phyloP scores from a whole-genome alignment of 371 early-diverging fungal species.

The Dentiscutata heterogama region DNA sequence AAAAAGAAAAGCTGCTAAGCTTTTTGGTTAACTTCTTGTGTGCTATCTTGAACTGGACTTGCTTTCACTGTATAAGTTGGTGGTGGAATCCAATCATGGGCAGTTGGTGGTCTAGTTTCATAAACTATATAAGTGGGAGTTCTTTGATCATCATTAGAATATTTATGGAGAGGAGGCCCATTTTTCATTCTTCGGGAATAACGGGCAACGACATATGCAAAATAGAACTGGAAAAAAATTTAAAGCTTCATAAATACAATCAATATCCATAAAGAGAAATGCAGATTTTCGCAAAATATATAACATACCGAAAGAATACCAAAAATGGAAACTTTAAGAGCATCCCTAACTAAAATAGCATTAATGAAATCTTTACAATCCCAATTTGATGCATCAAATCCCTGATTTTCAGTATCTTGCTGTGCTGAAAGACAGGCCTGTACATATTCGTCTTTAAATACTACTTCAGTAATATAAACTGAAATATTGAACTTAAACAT shows the following conservation, averaged over 20 bases:
- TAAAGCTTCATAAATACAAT: not conserved
- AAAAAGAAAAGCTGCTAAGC: too few relatives aligned
- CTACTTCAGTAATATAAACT: not conserved
- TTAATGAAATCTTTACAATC: not conserved
- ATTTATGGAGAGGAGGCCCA: too few relatives aligned
- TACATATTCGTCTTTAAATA: not conserved
- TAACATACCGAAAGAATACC: not conserved
- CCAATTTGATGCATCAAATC: not conserved
- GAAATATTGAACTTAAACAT: not conserved
- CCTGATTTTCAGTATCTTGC: not conserved
- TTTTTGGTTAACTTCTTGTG: too few relatives aligned
- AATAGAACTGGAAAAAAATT: constrained; percentile 19
- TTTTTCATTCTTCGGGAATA: not conserved
- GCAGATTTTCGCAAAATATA: not conserved
- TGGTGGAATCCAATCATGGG: constrained; percentile 9
- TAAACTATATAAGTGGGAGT: constrained; percentile 25
- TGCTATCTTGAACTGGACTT: not conserved
- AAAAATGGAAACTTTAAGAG: not conserved
- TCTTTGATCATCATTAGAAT: not conserved
- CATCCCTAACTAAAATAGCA: not conserved
- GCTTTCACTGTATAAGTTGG: constrained; percentile 21
- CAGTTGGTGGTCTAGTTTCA: constrained; percentile 1
- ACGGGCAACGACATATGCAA: not conserved
- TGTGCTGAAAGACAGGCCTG: not conserved
- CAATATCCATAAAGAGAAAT: not conserved